phyloP scores from a whole-genome alignment of 441 rosid species.

The Pelargonium exstipulatum region DNA sequence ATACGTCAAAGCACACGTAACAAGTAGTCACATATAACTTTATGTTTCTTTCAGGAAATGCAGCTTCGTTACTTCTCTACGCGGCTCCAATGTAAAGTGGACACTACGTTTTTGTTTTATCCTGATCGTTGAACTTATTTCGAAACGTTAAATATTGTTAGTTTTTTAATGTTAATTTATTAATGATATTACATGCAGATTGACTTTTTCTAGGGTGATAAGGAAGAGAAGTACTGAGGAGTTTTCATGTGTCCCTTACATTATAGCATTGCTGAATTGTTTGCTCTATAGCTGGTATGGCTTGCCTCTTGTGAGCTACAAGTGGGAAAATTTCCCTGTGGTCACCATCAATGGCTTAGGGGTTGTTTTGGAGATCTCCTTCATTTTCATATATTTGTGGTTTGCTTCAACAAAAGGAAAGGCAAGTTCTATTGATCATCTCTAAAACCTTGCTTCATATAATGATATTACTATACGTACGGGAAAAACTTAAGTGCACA shows the following conservation, averaged over 20 bases:
- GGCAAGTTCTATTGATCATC: conserved; percentile 41
- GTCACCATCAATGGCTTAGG: conserved; percentile 72
- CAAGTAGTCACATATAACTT: not conserved
- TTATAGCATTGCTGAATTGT: conserved; percentile 54
- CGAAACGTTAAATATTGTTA: too few species aligned
- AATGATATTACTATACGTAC: too few species aligned
- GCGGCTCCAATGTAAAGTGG: conserved; percentile 61
- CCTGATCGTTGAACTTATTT: not conserved
- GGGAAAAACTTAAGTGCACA: too few species aligned
- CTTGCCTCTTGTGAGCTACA: conserved; percentile 64
- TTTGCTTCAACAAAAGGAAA: conserved; percentile 47
- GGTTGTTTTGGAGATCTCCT: conserved; percentile 60
- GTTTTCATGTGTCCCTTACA: conserved; percentile 75
- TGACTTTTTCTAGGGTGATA: conserved; percentile 59
- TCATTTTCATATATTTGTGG: conserved; percentile 50
- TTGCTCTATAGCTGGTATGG: conserved; percentile 79
- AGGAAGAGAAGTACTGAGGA: conserved; percentile 66
- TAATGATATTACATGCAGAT: conserved; percentile 32
- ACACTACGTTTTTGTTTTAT: not conserved
- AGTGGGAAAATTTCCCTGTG: conserved; percentile 69
- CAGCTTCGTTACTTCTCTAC: conserved; percentile 59
- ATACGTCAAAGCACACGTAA: too few species aligned
- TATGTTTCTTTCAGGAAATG: conserved; percentile 57
- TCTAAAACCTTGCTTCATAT: not conserved
- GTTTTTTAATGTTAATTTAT: too few species aligned